Evolutionary conservation across 805 yeast species (phyloP).

Genomic region (Yarrowia sp.): DNA sequence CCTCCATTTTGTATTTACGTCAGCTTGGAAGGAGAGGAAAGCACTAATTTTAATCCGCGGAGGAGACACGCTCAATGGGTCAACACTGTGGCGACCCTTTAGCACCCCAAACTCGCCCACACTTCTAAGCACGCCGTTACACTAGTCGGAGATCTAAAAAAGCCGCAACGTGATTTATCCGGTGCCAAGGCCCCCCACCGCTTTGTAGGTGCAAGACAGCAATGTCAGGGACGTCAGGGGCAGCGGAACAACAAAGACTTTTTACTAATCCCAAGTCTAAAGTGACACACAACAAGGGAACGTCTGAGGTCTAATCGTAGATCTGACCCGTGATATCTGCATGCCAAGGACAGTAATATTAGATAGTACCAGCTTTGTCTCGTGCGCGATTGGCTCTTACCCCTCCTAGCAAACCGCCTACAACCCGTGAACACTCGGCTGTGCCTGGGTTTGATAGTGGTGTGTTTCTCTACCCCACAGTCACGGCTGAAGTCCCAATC

Average conservation of each 20-base stretch:
- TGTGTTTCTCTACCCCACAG: conserved; percentile 1
- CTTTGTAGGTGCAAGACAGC: conserved; percentile 22
- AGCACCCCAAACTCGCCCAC: too few species aligned
- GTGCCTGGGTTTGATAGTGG: too few species aligned
- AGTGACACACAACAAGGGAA: conserved; percentile 32
- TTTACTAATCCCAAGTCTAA: neutral
- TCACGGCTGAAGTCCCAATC: conserved; percentile 28
- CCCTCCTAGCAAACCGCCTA: neutral
- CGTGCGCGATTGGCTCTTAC: neutral
- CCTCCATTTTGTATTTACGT: neutral
- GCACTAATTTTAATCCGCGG: conserved; percentile 12
- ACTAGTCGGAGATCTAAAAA: neutral
- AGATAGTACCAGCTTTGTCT: neutral
- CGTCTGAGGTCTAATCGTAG: conserved; percentile 3
- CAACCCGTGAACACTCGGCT: neutral
- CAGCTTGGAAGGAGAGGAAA: conserved; percentile 4
- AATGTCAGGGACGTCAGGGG: conserved; percentile 36
- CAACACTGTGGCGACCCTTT: neutral
- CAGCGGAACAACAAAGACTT: conserved; percentile 7
- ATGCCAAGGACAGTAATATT: neutral
- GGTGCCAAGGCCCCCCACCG: neutral
- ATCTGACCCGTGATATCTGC: conserved; percentile 20
- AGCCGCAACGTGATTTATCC: conserved; percentile 1
- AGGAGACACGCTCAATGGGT: conserved; percentile 4
- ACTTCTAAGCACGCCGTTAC: neutral